phyloP scores from a whole-genome alignment of 495 filamentous ascomycete genomes.

The Penicillium ochrochloron region DNA sequence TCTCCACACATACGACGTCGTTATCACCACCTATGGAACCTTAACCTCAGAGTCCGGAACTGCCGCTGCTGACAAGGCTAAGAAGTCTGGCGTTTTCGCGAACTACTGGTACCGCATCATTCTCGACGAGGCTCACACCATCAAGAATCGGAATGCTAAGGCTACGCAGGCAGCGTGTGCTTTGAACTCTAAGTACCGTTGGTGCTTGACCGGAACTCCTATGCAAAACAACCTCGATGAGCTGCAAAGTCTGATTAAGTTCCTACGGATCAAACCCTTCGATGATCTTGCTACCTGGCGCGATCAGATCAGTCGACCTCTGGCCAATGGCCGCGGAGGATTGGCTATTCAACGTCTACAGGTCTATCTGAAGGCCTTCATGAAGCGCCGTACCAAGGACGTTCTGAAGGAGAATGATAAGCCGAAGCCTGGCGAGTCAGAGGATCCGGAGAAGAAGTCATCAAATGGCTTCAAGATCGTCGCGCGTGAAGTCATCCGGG shows the following conservation, averaged over 20 bases:
- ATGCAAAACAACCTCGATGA: slow-evolving; percentile 99
- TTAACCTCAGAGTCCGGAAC: slow-evolving; percentile 82
- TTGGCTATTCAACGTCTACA: slow-evolving; percentile 89
- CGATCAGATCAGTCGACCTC: slow-evolving; percentile 80
- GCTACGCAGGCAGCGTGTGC: slow-evolving; percentile 85
- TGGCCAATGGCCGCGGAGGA: slow-evolving; percentile 83
- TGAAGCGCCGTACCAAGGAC: slow-evolving; percentile 96
- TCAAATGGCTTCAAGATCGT: slow-evolving; percentile 80
- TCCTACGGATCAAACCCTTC: slow-evolving; percentile 90
- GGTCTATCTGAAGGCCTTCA: slow-evolving; percentile 82
- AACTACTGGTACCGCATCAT: slow-evolving; percentile 95
- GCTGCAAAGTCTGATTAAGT: slow-evolving; percentile 88
- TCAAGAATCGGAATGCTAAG: slow-evolving; percentile 98
- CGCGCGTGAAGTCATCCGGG: slow-evolving; percentile 80
- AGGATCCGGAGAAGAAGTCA: slow-evolving; percentile 42
- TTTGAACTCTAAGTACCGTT: slow-evolving; percentile 80
- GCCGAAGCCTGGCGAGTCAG: slow-evolving; percentile 63
- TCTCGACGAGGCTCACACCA: slow-evolving; percentile 94
- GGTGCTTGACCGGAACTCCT: slow-evolving; percentile 95
- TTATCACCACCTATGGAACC: slow-evolving; percentile 96
- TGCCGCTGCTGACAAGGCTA: slow-evolving; percentile 59
- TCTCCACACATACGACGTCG: slow-evolving; percentile 86
- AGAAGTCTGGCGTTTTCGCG: slow-evolving; percentile 84
- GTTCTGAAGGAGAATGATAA: slow-evolving; percentile 84
- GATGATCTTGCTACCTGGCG: slow-evolving; percentile 83